A percentile compares a stretch with the other conserved stretches of the same genome.
Conservation (phyloP, 352 stramenopile genomes). For the Globisporangium abappressorium region DNA sequence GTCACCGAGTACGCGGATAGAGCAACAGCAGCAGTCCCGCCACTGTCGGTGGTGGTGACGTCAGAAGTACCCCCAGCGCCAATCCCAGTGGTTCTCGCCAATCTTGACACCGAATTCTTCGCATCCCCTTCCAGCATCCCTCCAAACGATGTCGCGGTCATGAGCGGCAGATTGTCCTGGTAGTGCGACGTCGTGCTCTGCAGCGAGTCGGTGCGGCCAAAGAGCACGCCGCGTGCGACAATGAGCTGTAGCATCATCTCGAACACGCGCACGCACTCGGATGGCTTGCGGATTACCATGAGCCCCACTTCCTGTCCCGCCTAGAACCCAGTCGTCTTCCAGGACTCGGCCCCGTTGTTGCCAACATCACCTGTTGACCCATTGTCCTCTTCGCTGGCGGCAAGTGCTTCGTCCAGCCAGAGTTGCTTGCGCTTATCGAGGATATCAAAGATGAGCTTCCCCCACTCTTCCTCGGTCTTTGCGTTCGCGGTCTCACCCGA, state of each 20-base stretch:
- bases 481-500: conserved; percentile 2
- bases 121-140: not conserved
- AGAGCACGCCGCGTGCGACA: conserved; percentile 30
- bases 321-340: conserved; percentile 24
- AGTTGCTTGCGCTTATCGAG: conserved; percentile 26
- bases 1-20: conserved; percentile 6
- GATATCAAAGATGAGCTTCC: conserved; percentile 32
- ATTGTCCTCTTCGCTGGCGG: conserved; percentile 9
- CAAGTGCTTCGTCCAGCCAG: conserved; percentile 34
- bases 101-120: not conserved
- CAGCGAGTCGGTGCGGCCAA: conserved; percentile 18
- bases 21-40: not conserved
- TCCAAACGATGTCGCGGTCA: conserved; percentile 15
- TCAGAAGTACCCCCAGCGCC: not conserved
- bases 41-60: not conserved
- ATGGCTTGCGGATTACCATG: conserved; percentile 23
- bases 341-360: conserved; percentile 22
- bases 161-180: conserved; percentile 38
- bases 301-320: conserved; percentile 27
- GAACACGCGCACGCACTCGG: conserved; percentile 45
- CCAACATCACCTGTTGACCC: conserved; percentile 6
- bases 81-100: not conserved
- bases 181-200: conserved; percentile 26
- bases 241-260: conserved; percentile 52
- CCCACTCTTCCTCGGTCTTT: conserved; percentile 40